phyloP scores from a whole-genome alignment of 768 basidiomycete genomes.

The Austroboletus festivus region DNA sequence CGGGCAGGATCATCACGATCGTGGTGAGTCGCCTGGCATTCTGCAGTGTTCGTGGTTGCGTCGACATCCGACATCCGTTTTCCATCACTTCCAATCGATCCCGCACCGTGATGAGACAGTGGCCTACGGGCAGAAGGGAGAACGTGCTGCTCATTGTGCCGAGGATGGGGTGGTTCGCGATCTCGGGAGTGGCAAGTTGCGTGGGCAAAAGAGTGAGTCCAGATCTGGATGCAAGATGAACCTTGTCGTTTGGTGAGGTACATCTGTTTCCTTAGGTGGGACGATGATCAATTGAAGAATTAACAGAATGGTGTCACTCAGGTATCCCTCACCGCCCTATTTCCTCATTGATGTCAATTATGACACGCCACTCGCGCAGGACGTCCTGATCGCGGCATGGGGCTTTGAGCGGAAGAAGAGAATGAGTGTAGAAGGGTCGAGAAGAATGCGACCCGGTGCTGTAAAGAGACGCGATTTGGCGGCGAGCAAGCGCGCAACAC shows the following conservation, averaged over 20 bases:
- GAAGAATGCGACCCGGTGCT: slow-evolving; percentile 63
- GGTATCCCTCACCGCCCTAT: no score
- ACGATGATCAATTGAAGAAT: slow-evolving; percentile 82
- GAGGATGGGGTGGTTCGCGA: slow-evolving; percentile 79
- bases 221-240: slow-evolving; percentile 51
- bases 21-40: slow-evolving; percentile 73
- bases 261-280: no score
- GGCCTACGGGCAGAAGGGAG: slow-evolving; percentile 71
- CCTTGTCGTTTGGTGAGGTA: slow-evolving; percentile 56
- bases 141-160: slow-evolving; percentile 68
- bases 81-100: slow-evolving; percentile 71
- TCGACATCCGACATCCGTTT: slow-evolving; percentile 54
- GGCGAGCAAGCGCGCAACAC: slow-evolving; percentile 51
- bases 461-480: slow-evolving; percentile 63
- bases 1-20: slow-evolving; percentile 69
- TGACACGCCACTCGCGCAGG: no score
- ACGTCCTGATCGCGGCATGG: slow-evolving; percentile 12
- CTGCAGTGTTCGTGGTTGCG: slow-evolving; percentile 50
- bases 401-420: slow-evolving; percentile 83
- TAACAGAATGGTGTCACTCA: slow-evolving; percentile 74
- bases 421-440: slow-evolving; percentile 63
- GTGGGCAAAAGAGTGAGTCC: slow-evolving; percentile 71
- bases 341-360: no score
- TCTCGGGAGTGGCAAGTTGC: slow-evolving; percentile 72
- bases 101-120: slow-evolving; percentile 64